Percentiles rank a stretch among this genome's conserved stretches.
Evolutionary conservation across 2,329 filamentous ascomycete species (phyloP).

Genomic region (Penicillium freii): DNA sequence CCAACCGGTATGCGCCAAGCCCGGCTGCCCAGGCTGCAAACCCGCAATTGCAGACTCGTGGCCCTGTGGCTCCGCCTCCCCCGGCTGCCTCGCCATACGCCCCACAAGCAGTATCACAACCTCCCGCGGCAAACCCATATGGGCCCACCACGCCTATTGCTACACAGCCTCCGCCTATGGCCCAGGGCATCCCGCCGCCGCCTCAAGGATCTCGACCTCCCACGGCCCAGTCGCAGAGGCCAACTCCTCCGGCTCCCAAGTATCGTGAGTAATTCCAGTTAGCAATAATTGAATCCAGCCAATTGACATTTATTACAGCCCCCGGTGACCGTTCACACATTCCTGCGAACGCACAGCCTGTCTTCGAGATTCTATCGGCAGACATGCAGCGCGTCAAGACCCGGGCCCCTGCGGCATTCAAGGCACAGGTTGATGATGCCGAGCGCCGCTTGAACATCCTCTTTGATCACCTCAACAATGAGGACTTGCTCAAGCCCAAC

Average conservation of each 20-base stretch:
- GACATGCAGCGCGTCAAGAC: conserved; percentile 88
- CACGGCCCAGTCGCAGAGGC: conserved; percentile 51
- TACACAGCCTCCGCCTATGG: conserved; percentile 28
- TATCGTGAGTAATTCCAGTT: conserved; percentile 56
- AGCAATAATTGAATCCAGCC: conserved; percentile 4
- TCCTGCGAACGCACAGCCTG: conserved; percentile 67
- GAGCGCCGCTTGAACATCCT: conserved; percentile 88
- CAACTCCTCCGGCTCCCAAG: conserved; percentile 56
- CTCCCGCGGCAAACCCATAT: conserved; percentile 43
- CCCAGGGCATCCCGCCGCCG: conserved; percentile 34
- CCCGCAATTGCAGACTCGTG: conserved; percentile 46
- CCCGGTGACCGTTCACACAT: conserved; percentile 89
- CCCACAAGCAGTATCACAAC: conserved; percentile 46
- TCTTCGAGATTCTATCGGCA: conserved; percentile 75
- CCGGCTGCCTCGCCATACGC: conserved; percentile 56
- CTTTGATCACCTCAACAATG: conserved; percentile 97
- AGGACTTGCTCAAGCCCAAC: conserved; percentile 78
- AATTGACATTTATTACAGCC: conserved; percentile 34
- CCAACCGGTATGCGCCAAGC: conserved; percentile 72
- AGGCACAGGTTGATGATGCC: conserved; percentile 85
- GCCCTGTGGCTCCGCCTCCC: conserved; percentile 51
- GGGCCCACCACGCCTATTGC: conserved; percentile 50
- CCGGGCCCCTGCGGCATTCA: conserved; percentile 81
- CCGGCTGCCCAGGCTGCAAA: conserved; percentile 56
- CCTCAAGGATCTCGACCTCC: conserved; percentile 46